Evolutionary conservation across 1,284 basidiomycete genomes (phyloP), one percentile per base, ranked within the genome.

Genomic region (Inonotus hispidus): DNA sequence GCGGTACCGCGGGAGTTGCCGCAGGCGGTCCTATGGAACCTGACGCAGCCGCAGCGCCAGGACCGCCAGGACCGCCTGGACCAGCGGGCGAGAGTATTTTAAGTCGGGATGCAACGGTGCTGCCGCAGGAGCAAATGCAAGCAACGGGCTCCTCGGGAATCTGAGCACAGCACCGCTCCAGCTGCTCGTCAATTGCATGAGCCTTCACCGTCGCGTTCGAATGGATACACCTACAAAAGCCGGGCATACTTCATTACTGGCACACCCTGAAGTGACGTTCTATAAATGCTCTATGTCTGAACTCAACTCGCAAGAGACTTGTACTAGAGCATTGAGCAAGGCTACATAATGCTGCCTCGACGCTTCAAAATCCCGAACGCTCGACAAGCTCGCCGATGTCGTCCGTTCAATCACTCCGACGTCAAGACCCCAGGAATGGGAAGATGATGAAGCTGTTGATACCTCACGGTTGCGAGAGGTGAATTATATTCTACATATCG

Each of bases 321-420:
- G n/a, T n/a, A n/a, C n/a, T n/a, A n/a, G n/a, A n/a, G n/a, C n/a
- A n/a, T n/a, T n/a, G n/a, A n/a, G n/a, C n/a, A n/a, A n/a, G n/a
- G n/a, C n/a, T n/a, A n/a, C n/a, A n/a, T n/a, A n/a, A n/a, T n/a
- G 93, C 0, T 88, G 88, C 66, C 76, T 82, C 55, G 74, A 80
- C 1, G 88, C 88, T 0, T 82, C 77, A 55, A 83, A 88, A 38
- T 81, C 82, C n/a, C 84, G 85, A 0, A 81, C 80, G 10, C 69
- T 88, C 0, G 71, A 74, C 4, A 79, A 77, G 47, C 71, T 89
- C 2, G 78, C 77, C 0, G 59, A 70, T 0, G 70, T 88, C 3
- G 74, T 85, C 21, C 79, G 76, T 27, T 71, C 74, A 6, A 80
- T 87, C 52, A 85, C 83, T 0, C 82, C 83, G 0, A 64, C 70